These are phyloP conservation scores for Juncus effusus DNA, from an alignment of 176 grass and related monocot species.

Conservation along the genomic window DNA sequence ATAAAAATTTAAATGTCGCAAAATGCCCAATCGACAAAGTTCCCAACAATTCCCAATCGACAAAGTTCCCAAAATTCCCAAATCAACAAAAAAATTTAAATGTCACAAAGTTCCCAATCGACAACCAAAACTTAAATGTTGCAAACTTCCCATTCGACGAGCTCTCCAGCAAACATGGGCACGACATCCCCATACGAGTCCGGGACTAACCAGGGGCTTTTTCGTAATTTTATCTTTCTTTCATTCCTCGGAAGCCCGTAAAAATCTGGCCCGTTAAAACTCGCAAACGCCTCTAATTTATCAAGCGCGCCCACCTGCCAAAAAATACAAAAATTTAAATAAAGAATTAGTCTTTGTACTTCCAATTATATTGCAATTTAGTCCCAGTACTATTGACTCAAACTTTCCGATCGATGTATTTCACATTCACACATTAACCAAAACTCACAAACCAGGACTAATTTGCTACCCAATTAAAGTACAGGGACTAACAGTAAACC, in stretches of 20 bases:
- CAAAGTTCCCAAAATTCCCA: no score
- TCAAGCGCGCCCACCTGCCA: conserved; percentile 68
- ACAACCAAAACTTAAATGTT: no score
- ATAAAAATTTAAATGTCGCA: conserved; percentile 26
- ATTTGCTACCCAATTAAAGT: no score
- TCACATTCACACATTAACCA: no score
- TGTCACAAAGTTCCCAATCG: no score
- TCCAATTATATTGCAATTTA: no score
- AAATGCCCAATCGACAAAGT: conserved; percentile 56
- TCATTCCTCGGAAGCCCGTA: conserved; percentile 85
- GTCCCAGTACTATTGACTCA: no score
- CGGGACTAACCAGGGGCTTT: conserved; percentile 70
- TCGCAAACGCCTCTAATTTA: conserved; percentile 87
- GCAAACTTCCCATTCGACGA: background rate
- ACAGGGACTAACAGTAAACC: background rate
- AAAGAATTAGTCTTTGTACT: background rate
- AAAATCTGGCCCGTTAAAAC: conserved; percentile 95
- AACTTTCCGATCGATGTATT: no score
- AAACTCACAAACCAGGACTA: no score
- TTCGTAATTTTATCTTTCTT: conserved; percentile 58
- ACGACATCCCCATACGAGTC: conserved; percentile 73
- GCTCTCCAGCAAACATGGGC: conserved; percentile 67
- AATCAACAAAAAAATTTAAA: no score
- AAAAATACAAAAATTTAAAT: background rate
- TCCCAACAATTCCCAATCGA: no score